Evolutionary conservation across 331 rosid species (phyloP).

Genomic region (Stylosanthes scabra): DNA sequence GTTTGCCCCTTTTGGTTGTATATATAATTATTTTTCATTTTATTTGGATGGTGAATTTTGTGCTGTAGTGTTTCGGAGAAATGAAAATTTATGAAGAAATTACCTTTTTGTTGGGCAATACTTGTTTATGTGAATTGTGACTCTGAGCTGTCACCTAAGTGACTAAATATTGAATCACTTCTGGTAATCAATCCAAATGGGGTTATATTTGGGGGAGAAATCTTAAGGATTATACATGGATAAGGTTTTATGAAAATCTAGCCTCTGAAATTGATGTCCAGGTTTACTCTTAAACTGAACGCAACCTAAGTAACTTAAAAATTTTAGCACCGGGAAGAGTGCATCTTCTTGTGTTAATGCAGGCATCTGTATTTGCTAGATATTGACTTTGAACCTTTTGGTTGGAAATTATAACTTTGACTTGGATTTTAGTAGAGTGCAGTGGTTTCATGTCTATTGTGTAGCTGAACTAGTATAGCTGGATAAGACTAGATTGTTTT

Average conservation of each 20-base stretch:
- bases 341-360: not conserved
- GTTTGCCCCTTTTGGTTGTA: conserved; percentile 1
- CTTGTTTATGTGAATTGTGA: not conserved
- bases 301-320: conserved; percentile 6
- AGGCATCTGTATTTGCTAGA: not conserved
- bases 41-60: no score
- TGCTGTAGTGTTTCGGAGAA: not conserved
- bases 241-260: no score
- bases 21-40: no score
- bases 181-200: not conserved
- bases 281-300: no score
- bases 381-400: conserved; percentile 4
- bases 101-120: not conserved
- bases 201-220: no score
- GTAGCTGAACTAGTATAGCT: not conserved
- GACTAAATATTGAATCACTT: not conserved
- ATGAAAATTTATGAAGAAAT: not conserved
- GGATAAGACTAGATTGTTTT: not conserved
- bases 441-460: not conserved
- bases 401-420: not conserved
- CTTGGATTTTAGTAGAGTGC: not conserved
- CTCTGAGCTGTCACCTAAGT: not conserved
- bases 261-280: no score
- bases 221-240: no score
- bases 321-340: not conserved